Base-by-base conservation (phyloP, 1,284 basidiomycete genomes). In the Puccinia novopanici region DNA sequence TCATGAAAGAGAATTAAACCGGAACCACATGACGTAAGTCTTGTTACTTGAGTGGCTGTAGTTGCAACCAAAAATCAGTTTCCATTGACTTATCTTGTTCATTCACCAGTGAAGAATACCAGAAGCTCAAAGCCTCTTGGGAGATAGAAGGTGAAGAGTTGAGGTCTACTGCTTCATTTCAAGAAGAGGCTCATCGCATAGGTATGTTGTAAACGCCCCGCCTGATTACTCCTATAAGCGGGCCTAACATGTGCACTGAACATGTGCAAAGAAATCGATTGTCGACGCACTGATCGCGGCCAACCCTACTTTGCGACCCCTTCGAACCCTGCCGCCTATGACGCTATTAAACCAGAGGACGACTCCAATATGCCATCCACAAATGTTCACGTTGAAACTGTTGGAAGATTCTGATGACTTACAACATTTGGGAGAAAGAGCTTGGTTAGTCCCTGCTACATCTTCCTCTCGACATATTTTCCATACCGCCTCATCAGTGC, bases 241-340 rank as follows among this genome's bases (percentile, higher is more conserved):
- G 17, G 0, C 13, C 19, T 30, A 4, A 30, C 10, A n/a, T 40
- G 9, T n/a, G 15, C 68, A 19, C 67, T 37, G 54, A 52, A 73
- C n/a, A 30, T 42, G 57, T 80, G 42, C 70, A 89, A 92, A 95
- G 86, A 97, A 84, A 95, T 99, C 73, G 97, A 99, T 85, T 98
- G 96, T 84, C 91, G 96, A 74, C 90, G 97, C 17, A 98, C 97
- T n/a, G 97, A 99, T 86, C 90, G 96, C 22, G 92, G 89, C 22
- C 94, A 98, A 82, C 90, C 93, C 0, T 88, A 97, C 72, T 99
- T 97, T 84, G 89, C 91, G 0, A 80, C 81, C 22, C 68, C 80
- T 42, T 70, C 75, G 0, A 61, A 63, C 48, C 72, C 82, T 24
- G 63, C 79, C 48, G 40, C 75, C 84, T 81, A 83, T 30, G 88